phyloP scores from a whole-genome alignment of 306 rosid genomes.

The Sesbania bispinosa region DNA sequence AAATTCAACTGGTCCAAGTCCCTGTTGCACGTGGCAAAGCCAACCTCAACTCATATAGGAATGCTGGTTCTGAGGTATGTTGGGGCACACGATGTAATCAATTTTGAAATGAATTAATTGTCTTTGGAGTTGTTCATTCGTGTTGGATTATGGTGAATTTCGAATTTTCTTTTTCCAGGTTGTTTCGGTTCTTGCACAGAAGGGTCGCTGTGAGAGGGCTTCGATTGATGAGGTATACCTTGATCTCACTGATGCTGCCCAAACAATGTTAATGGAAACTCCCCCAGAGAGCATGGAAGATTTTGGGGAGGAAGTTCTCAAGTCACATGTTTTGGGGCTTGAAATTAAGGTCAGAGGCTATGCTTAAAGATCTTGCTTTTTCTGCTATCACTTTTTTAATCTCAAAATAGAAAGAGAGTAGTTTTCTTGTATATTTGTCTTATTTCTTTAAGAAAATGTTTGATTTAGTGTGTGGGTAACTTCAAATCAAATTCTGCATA shows the following conservation, averaged over 20 bases:
- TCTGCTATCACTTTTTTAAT: background rate
- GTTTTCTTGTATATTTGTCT: background rate
- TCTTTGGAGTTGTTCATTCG: background rate
- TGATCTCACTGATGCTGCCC: conserved; percentile 86
- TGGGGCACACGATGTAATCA: background rate
- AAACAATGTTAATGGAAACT: conserved; percentile 63
- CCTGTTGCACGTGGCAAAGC: conserved; percentile 97
- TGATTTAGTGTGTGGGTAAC: background rate
- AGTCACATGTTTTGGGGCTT: conserved; percentile 85
- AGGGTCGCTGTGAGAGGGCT: conserved; percentile 95
- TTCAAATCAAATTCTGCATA: background rate
- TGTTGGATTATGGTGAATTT: conserved; percentile 1
- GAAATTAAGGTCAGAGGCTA: conserved; percentile 47
- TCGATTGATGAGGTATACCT: conserved; percentile 96
- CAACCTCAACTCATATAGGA: conserved; percentile 71
- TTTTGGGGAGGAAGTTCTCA: conserved; percentile 65
- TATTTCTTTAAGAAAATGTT: background rate
- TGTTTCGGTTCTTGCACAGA: conserved; percentile 70
- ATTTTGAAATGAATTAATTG: background rate
- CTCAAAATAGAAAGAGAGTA: background rate
- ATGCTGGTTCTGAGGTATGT: conserved; percentile 81
- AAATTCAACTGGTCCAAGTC: conserved; percentile 81
- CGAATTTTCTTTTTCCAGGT: conserved; percentile 44
- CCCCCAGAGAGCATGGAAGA: conserved; percentile 60
- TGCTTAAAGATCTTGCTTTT: conserved; percentile 19